phyloP scores from a whole-genome alignment of 2,329 filamentous ascomycete genomes.

The Cladosporium sp. region DNA sequence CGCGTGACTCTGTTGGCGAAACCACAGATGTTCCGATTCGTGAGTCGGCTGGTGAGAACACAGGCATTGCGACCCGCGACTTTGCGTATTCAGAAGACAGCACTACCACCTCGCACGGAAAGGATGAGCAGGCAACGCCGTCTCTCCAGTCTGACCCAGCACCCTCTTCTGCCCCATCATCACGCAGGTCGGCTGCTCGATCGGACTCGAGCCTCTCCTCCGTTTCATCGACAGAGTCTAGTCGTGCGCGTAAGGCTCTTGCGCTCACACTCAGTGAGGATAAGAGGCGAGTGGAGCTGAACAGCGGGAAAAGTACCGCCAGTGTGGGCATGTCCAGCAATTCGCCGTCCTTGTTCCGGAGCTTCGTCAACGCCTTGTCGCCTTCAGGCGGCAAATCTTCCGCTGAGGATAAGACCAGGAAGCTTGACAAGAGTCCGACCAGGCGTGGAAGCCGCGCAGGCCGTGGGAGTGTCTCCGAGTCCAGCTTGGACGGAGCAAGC shows the following conservation, averaged over 20 bases:
- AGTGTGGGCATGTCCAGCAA: neutral
- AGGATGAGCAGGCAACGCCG: neutral
- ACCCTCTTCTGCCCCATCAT: neutral
- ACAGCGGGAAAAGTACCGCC: neutral
- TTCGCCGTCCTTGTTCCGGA: neutral
- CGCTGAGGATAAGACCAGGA: neutral
- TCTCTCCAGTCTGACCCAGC: neutral
- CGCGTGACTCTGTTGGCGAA: neutral
- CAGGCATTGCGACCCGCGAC: neutral
- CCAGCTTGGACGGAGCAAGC: neutral
- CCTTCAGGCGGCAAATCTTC: neutral
- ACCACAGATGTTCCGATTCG: neutral
- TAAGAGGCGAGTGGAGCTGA: neutral
- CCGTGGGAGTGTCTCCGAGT: neutral
- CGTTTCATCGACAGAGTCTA: constrained; percentile 13
- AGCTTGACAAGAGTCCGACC: neutral
- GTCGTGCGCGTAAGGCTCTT: constrained; percentile 11
- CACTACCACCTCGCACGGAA: neutral
- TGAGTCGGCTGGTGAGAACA: neutral
- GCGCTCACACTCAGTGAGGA: neutral
- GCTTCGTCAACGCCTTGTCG: neutral
- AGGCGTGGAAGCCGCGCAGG: neutral
- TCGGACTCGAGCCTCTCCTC: constrained; percentile 4
- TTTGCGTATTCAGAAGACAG: neutral
- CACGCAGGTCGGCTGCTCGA: constrained; percentile 3